Conservation (phyloP, 1,284 basidiomycete genomes). For the Wolfiporia cocos region DNA sequence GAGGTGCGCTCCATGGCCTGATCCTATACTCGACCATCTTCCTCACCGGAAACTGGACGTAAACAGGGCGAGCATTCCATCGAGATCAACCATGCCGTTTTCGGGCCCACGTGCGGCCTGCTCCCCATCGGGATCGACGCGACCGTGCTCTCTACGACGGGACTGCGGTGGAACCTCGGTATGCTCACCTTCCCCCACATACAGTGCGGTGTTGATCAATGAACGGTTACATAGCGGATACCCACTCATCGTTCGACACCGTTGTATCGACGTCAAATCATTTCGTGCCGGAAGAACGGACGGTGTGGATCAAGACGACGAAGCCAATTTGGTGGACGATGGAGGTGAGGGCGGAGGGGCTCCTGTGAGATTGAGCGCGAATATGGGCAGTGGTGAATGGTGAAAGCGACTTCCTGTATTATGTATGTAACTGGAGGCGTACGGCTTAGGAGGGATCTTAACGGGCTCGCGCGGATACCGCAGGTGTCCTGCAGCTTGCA, state of each 20-base stretch:
- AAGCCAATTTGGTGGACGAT: conserved; percentile 80
- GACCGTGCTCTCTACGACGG: conserved; percentile 74
- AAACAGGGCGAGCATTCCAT: conserved; percentile 82
- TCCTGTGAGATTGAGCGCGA: too few species aligned
- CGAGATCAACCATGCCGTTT: conserved; percentile 59
- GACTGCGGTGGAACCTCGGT: conserved; percentile 91
- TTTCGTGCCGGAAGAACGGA: conserved; percentile 53
- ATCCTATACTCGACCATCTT: too few species aligned
- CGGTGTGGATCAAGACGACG: conserved; percentile 72
- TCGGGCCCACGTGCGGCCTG: conserved; percentile 90
- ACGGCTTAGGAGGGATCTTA: too few species aligned
- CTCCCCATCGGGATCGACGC: conserved; percentile 82
- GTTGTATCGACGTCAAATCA: conserved; percentile 92
- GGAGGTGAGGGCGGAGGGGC: conserved; percentile 20
- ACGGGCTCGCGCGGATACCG: too few species aligned
- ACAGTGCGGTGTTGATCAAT: neutral
- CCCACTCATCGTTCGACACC: conserved; percentile 73
- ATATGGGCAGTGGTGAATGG: too few species aligned
- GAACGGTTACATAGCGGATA: conserved; percentile 35
- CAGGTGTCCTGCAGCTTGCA: too few species aligned
- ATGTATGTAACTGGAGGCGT: too few species aligned
- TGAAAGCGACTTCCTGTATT: too few species aligned
- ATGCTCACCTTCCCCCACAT: conserved; percentile 17
- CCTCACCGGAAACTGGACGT: too few species aligned
- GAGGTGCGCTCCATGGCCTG: too few species aligned